These are phyloP conservation scores for Thelonectria rubi DNA, from an alignment of 2,329 filamentous ascomycete species.

Conservation along the genomic window DNA sequence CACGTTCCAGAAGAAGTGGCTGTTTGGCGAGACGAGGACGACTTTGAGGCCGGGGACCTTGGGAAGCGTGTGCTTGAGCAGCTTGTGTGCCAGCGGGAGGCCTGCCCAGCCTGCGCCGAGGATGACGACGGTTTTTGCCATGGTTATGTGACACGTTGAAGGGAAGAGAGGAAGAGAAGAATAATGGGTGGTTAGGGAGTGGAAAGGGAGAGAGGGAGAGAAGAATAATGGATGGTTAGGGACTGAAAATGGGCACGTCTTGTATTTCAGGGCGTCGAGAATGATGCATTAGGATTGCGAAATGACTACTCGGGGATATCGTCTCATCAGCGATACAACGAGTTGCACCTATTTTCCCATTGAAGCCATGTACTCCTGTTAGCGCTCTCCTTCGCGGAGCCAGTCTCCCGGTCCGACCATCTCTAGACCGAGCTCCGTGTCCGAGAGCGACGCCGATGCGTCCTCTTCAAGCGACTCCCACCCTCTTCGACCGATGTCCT, in stretches of 20 bases:
- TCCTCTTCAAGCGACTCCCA: neutral
- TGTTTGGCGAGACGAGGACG: constrained; percentile 62
- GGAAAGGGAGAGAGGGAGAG: neutral
- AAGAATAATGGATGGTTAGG: neutral
- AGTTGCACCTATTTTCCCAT: no score
- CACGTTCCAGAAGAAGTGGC: constrained; percentile 65
- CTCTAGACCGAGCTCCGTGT: constrained; percentile 45
- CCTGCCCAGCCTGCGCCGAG: constrained; percentile 63
- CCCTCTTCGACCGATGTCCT: constrained; percentile 1
- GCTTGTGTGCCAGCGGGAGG: constrained; percentile 59
- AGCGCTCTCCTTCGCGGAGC: constrained; percentile 17
- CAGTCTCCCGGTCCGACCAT: constrained; percentile 23
- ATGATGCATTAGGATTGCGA: neutral
- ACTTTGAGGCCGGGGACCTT: constrained; percentile 57
- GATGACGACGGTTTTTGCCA: constrained; percentile 62
- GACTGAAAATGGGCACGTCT: neutral
- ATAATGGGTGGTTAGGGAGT: neutral
- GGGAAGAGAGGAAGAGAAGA: neutral
- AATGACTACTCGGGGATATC: neutral
- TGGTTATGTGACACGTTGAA: constrained; percentile 34
- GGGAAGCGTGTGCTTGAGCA: constrained; percentile 59
- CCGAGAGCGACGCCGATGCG: constrained; percentile 36
- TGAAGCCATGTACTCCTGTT: constrained; percentile 24
- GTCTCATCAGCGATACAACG: neutral
- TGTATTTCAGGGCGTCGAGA: neutral